Base-by-base conservation (phyloP, 495 filamentous ascomycete genomes). In the Penicillium canescens region DNA sequence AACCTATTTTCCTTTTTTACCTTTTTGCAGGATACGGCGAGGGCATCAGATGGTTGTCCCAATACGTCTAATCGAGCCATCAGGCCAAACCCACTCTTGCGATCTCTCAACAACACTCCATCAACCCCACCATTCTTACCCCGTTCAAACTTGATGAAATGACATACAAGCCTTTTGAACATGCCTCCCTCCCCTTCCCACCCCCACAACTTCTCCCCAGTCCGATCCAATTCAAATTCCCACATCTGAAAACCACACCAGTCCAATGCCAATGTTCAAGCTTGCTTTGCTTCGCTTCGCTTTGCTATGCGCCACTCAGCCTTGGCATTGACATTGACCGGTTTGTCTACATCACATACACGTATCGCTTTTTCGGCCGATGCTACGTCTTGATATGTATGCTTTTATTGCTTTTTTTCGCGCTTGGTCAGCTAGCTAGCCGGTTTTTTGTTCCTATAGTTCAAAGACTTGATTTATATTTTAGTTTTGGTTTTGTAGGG, bases 31-130 rank as follows among this genome's bases (percentile, higher is more conserved):
- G 78, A 35, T 82, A 81, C 63, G 75, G 76, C 43, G 78, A 80
- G 60, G 79, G 77, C 59, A 79, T 79, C 69, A 70, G 77, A 56
- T 81, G 79, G 78, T 59, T 81, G 55, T 78, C 78, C 37, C 78
- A 81, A 64, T 81, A 81, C 57, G 77, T 80, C 53, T 80, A 72
- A 71, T n/a, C 18, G 40, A 45, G 14, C 24, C 13, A 18, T 13
- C n/a, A 26, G 6, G 21, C 24, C 35, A 7, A 13, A 42, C 24
- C 8, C 16, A 10, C 12, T 31, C 16, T 14, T 48, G 9, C 21
- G n/a, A 35, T 24, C 33, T n/a, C 28, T 44, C 31, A 5, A 44
- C 28, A n/a, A 39, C 18, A 43, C 31, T 26, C n/a, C 4, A n/a
- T 9, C 18, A 31, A 50, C n/a, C n/a, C 28, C 16, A 20, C 43